phyloP scores from a whole-genome alignment of 192 early-diverging fungal genomes.

The Entrophospora sp. region DNA sequence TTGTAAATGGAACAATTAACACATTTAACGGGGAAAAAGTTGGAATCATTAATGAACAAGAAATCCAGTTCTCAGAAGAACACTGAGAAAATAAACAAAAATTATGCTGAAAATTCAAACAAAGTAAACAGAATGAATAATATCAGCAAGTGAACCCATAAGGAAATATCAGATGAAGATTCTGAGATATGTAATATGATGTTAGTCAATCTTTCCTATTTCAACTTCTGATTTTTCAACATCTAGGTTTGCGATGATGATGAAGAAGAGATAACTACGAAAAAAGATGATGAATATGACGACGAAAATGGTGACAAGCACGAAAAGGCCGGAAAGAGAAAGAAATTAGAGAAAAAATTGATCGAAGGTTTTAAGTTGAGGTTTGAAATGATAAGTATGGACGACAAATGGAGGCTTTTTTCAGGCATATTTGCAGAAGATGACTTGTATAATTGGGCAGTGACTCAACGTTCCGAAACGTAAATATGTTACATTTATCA shows the following conservation, averaged over 20 bases:
- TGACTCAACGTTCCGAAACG: background rate
- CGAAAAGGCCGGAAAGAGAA: background rate
- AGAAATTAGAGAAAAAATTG: constrained; percentile 1
- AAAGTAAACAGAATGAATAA: background rate
- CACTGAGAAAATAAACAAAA: background rate
- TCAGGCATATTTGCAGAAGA: constrained; percentile 10
- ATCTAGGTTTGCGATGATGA: background rate
- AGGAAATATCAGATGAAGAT: background rate
- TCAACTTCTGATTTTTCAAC: background rate
- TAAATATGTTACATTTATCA: constrained; percentile 1
- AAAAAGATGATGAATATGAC: background rate
- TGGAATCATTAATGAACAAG: background rate
- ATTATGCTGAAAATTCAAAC: background rate
- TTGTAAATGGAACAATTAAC: background rate
- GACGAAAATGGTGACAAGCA: background rate
- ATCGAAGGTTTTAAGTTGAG: constrained; percentile 1
- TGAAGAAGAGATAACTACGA: background rate
- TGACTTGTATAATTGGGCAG: constrained; percentile 7
- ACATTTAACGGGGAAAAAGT: background rate
- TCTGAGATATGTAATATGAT: background rate
- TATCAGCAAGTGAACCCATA: background rate
- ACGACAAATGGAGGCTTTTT: constrained; percentile 4
- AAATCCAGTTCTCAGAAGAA: background rate
- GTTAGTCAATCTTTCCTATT: background rate
- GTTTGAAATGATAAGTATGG: background rate